A percentile compares a stretch with the other conserved stretches of the same genome.
phyloP scores from a whole-genome alignment of 164 flowering plant genomes.

The Tetracentron sinense region DNA sequence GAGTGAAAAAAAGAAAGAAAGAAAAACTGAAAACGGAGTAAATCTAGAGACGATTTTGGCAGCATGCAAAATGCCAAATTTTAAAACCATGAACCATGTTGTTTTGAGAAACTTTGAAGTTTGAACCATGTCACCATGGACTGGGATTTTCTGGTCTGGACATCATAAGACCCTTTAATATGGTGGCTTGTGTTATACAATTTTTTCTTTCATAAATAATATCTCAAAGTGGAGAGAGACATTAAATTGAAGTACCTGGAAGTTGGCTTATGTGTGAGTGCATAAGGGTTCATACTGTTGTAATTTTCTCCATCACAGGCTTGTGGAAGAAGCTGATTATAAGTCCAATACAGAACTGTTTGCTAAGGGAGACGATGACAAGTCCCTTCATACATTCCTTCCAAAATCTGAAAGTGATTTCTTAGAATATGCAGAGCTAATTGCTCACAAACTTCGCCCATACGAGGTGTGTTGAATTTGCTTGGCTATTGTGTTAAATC shows the following conservation, averaged over 20 bases:
- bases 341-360: constrained; percentile 77
- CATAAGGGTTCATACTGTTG: neutral
- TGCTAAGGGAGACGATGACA: constrained; percentile 60
- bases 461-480: constrained; percentile 55
- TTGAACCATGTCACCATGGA: neutral
- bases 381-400: constrained; percentile 74
- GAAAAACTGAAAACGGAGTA: neutral
- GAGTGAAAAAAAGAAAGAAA: too few relatives aligned
- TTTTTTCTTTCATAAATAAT: too few relatives aligned
- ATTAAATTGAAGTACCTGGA: neutral
- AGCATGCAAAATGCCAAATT: too few relatives aligned
- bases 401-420: constrained; percentile 92
- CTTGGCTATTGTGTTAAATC: neutral
- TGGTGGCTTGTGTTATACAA: neutral
- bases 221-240: too few relatives aligned
- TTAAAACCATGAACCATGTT: neutral
- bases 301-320: constrained; percentile 38
- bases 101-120: neutral
- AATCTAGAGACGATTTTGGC: neutral
- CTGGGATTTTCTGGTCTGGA: too few relatives aligned
- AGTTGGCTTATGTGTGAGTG: too few relatives aligned
- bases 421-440: constrained; percentile 81
- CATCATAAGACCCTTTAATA: neutral
- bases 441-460: constrained; percentile 70
- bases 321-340: constrained; percentile 93